Base-by-base conservation (phyloP, 2,329 filamentous ascomycete species). In the Aspergillus ochraceus region DNA sequence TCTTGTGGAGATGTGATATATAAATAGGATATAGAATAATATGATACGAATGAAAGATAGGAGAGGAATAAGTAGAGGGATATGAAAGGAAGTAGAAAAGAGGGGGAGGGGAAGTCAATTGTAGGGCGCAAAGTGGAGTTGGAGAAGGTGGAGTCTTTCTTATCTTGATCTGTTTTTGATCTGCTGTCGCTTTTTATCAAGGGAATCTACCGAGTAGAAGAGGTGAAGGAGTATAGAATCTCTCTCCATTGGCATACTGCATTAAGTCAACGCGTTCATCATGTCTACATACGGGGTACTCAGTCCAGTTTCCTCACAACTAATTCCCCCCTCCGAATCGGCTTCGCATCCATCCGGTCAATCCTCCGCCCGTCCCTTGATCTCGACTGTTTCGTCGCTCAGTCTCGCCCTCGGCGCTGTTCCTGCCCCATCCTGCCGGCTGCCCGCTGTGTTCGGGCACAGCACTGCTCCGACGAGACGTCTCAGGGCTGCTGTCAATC, bases 341-440 rank as follows among this genome's bases (percentile, higher is more conserved):
- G 59, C 62, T 70, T 45, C 70, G 67, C 17, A 71, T 55, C 70
- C 70, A 71, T 6, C 64, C 63, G 2, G 64, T 50, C 29, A 68
- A 59, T 22, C 67, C 67, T 11, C 66, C 63, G 1, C 32, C 36
- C 17, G 39, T n/a, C 42, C 42, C 22, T 12, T 52, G 47, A 45
- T 52, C 57, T 45, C 24, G 22, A 42, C 20, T 32, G 36, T 4
- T 14, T 42, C 17, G 32, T 10, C 57, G 51, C 42, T 60, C 60
- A 20, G 11, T 17, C 32, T 42, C 19, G 10, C 54, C 51, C 50
- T 54, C 53, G 4, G 20, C 32, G n/a, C 49, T 42, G 29, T 6
- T 20, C 26, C 24, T 29, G 24, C 3, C 12, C 46, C 32, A 19
- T n/a, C 36, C 32, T n/a, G 24, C 36, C 11, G 55, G 45, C 19